phyloP scores from a whole-genome alignment of 1,284 basidiomycete genomes.

The Abortiporus biennis region DNA sequence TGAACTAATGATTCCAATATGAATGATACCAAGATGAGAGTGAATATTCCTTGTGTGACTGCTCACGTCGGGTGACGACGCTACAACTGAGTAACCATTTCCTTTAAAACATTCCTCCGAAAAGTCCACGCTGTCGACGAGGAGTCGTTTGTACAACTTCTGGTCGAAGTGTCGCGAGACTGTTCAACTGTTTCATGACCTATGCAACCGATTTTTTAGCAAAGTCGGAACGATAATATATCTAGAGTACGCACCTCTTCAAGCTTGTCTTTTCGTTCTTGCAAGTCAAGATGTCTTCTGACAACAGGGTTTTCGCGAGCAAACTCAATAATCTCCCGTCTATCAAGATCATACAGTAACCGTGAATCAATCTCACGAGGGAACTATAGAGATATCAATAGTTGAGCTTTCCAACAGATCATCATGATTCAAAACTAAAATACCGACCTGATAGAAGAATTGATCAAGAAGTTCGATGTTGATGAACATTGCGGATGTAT shows the following conservation, averaged over 20 bases:
- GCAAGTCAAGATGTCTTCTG: slow-evolving; percentile 86
- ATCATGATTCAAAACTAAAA: not conserved
- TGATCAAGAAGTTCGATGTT: slow-evolving; percentile 96
- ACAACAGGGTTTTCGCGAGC: slow-evolving; percentile 92
- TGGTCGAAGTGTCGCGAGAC: slow-evolving; percentile 75
- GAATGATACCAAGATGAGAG: no score
- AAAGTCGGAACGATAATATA: not conserved
- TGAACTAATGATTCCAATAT: no score
- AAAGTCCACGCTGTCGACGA: slow-evolving; percentile 66
- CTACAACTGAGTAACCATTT: no score
- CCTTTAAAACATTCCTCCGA: slow-evolving; percentile 58
- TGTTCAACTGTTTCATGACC: slow-evolving; percentile 89
- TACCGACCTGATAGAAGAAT: slow-evolving; percentile 89
- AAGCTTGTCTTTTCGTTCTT: slow-evolving; percentile 96
- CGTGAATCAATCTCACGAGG: slow-evolving; percentile 97
- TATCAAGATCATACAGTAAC: slow-evolving; percentile 87
- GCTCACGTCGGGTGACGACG: no score
- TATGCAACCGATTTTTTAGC: slow-evolving; percentile 22
- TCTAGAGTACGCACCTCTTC: slow-evolving; percentile 61
- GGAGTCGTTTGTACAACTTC: slow-evolving; percentile 61
- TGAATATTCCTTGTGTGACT: no score
- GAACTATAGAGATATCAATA: slow-evolving; percentile 52
- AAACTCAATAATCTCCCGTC: slow-evolving; percentile 82
- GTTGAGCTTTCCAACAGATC: slow-evolving; percentile 4
- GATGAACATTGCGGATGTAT: slow-evolving; percentile 97